A percentile compares a stretch with the other conserved stretches of the same genome.
Evolutionary conservation across 2,329 filamentous ascomycete species (phyloP).

Genomic region (Chrysoporthe cubensis): DNA sequence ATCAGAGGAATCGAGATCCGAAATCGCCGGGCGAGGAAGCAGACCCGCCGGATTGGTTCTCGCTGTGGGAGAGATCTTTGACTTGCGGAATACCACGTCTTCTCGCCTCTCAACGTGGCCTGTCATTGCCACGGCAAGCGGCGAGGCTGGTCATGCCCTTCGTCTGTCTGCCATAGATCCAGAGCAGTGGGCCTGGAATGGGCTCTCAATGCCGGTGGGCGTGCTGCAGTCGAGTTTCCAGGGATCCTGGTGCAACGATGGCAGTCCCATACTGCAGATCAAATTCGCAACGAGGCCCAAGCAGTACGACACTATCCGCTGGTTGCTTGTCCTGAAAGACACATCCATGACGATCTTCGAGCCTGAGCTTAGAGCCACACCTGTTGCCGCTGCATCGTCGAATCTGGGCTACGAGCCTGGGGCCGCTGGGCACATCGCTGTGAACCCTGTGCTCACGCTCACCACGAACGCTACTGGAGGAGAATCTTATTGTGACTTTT

Average conservation of each 20-base stretch:
- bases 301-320: slow-evolving; percentile 46
- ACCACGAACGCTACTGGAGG: slow-evolving; percentile 56
- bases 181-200: slow-evolving; percentile 59
- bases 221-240: slow-evolving; percentile 30
- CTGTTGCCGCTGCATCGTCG: slow-evolving; percentile 34
- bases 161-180: slow-evolving; percentile 56
- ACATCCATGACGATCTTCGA: slow-evolving; percentile 56
- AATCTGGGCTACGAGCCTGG: slow-evolving; percentile 31
- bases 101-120: slow-evolving; percentile 36
- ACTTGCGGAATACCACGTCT: slow-evolving; percentile 39
- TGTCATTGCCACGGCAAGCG: slow-evolving; percentile 54
- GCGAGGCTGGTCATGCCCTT: slow-evolving; percentile 62
- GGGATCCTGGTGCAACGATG: slow-evolving; percentile 60
- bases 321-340: slow-evolving; percentile 59
- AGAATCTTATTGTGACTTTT: slow-evolving; percentile 61
- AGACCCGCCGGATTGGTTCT: slow-evolving; percentile 46
- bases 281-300: slow-evolving; percentile 50
- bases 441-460: slow-evolving; percentile 60
- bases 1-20: slow-evolving; percentile 15
- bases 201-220: slow-evolving; percentile 13
- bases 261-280: slow-evolving; percentile 53
- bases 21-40: slow-evolving; percentile 31
- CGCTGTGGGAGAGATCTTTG: slow-evolving; percentile 58
- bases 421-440: slow-evolving; percentile 55
- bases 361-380: slow-evolving; percentile 51